phyloP scores from a whole-genome alignment of 208 protist species.

The Giardia duodenalis region DNA sequence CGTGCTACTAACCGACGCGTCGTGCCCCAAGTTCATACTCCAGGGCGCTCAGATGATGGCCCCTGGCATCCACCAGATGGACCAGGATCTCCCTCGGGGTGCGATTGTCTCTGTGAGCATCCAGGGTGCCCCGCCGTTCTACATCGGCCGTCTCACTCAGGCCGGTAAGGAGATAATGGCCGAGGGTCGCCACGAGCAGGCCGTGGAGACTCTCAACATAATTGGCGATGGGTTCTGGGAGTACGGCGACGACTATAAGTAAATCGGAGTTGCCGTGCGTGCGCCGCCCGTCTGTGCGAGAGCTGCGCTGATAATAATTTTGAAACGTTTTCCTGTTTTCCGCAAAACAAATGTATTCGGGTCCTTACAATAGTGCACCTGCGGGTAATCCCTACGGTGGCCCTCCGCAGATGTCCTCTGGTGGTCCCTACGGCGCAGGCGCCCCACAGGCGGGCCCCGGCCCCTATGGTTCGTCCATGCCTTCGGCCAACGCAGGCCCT shows the following conservation, averaged over 20 bases:
- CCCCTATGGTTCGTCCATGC: not conserved
- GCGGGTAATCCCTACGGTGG: not conserved
- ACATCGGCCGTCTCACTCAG: not conserved
- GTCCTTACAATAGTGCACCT: not conserved
- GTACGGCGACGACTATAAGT: not conserved
- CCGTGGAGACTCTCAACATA: not conserved
- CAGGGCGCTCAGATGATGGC: conserved; percentile 10
- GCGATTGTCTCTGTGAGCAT: not conserved
- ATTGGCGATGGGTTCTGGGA: not conserved
- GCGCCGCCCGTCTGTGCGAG: too few species aligned
- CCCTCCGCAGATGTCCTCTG: not conserved
- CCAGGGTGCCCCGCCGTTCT: not conserved
- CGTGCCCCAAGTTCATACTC: not conserved
- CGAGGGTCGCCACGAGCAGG: not conserved
- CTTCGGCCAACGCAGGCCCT: not conserved
- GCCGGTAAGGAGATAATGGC: not conserved
- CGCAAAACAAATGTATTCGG: conserved; percentile 12
- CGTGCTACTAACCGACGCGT: not conserved
- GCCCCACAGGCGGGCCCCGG: not conserved
- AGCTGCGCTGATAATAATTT: too few species aligned
- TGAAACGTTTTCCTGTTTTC: too few species aligned
- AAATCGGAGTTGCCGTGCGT: too few species aligned
- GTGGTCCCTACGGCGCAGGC: not conserved
- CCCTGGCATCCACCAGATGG: not conserved
- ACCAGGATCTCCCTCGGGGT: not conserved